Conservation (phyloP, 2,329 filamentous ascomycete genomes). For the Fonsecaea pugnacius region DNA sequence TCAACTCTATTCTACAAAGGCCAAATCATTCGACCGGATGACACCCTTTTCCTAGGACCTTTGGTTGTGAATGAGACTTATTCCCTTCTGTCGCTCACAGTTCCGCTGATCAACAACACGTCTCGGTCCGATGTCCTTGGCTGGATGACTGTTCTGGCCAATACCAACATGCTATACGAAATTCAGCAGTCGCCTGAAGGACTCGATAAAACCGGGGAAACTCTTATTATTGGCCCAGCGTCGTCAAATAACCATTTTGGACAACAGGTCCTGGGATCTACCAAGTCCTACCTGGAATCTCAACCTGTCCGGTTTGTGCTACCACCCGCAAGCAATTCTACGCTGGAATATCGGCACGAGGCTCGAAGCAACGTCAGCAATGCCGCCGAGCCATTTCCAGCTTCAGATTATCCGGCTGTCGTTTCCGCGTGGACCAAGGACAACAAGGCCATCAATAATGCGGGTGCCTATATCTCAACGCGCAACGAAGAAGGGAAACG, state of each 20-base stretch:
- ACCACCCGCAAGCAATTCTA: constrained; percentile 30
- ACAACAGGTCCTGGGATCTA: constrained; percentile 35
- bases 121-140: constrained; percentile 70
- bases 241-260: constrained; percentile 69
- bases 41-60: constrained; percentile 75
- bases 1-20: constrained; percentile 51
- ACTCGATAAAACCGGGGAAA: constrained; percentile 69
- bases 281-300: constrained; percentile 47
- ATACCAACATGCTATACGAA: constrained; percentile 66
- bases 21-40: constrained; percentile 40
- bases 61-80: constrained; percentile 72
- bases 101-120: constrained; percentile 76
- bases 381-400: constrained; percentile 60
- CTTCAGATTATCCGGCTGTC: constrained; percentile 67
- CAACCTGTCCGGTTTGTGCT: constrained; percentile 35
- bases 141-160: constrained; percentile 80
- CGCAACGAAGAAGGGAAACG: constrained; percentile 70
- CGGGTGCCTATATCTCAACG: constrained; percentile 70
- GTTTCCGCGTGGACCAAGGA: constrained; percentile 62
- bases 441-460: constrained; percentile 63
- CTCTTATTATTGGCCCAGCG: constrained; percentile 71
- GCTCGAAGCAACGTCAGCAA: constrained; percentile 27
- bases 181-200: constrained; percentile 70
- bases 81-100: constrained; percentile 77
- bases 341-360: constrained; percentile 31